Evolutionary conservation across 176 grass and related monocot genomes (phyloP).

Genomic region (Oryza longistaminata): DNA sequence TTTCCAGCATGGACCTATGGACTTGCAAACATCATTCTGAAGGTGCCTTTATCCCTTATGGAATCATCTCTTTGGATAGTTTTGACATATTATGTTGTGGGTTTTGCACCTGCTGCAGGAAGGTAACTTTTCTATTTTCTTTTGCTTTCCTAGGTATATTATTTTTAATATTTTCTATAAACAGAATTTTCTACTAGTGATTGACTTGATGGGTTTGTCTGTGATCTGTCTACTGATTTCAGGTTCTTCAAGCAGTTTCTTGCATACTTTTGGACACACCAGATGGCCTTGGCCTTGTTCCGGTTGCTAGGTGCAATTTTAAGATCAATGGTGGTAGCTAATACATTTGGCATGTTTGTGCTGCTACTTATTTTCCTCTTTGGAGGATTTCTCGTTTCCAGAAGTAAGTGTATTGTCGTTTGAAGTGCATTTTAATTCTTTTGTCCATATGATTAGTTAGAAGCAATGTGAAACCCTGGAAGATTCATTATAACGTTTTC

Average conservation of each 20-base stretch:
- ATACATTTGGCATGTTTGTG: slow-evolving; percentile 51
- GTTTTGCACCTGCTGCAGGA: slow-evolving; percentile 42
- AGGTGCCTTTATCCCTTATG: slow-evolving; percentile 57
- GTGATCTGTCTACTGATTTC: background rate
- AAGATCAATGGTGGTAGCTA: slow-evolving; percentile 59
- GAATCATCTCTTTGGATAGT: slow-evolving; percentile 48
- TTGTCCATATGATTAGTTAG: background rate
- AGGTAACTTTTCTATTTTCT: slow-evolving; percentile 16
- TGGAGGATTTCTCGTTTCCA: slow-evolving; percentile 58
- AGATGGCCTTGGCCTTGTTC: slow-evolving; percentile 62
- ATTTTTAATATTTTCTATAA: background rate
- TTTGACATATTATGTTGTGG: slow-evolving; percentile 61
- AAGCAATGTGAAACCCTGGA: background rate
- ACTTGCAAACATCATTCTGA: slow-evolving; percentile 54
- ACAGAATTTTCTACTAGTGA: background rate
- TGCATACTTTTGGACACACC: slow-evolving; percentile 47
- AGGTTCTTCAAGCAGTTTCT: slow-evolving; percentile 61
- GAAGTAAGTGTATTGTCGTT: slow-evolving; percentile 33
- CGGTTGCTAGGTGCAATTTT: slow-evolving; percentile 53
- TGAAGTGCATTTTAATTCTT: background rate
- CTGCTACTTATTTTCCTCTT: slow-evolving; percentile 60
- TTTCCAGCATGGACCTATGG: slow-evolving; percentile 70
- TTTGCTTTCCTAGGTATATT: background rate
- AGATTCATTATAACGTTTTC: background rate
- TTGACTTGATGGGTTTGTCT: background rate